Conservation (phyloP, 305 asterid genomes). For the Solanum hybrid region DNA sequence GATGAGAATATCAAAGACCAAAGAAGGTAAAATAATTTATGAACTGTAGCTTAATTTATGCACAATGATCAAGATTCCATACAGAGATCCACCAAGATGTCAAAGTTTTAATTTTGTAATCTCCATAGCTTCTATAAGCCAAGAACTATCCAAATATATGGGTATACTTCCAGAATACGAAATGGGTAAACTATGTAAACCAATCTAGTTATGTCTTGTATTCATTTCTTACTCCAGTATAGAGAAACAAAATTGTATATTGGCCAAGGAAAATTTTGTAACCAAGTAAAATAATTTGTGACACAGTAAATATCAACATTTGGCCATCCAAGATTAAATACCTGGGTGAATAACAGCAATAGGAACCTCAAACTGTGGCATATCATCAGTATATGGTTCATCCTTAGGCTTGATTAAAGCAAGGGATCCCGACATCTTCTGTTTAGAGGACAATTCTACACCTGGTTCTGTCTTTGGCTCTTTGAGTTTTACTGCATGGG, state of each 20-base stretch:
- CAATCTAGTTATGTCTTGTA: background rate
- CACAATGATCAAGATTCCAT: background rate
- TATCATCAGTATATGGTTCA: conserved; percentile 53
- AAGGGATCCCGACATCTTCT: conserved; percentile 20
- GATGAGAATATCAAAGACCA: background rate
- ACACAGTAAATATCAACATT: background rate
- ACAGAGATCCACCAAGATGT: background rate
- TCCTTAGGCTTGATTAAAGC: conserved; percentile 52
- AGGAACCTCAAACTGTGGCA: conserved; percentile 29
- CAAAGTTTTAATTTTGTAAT: background rate
- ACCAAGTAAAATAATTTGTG: background rate
- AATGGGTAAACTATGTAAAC: conserved; percentile 1
- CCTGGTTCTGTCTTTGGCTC: conserved; percentile 26
- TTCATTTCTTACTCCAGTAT: background rate
- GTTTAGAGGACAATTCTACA: conserved; percentile 12
- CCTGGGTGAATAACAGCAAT: conserved; percentile 48
- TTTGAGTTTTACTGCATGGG: conserved; percentile 20
- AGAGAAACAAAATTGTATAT: background rate
- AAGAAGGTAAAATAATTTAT: background rate
- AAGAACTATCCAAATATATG: background rate
- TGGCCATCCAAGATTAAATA: conserved; percentile 14
- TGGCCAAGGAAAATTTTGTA: background rate
- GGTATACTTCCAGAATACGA: background rate
- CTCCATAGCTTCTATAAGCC: background rate
- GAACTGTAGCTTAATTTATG: background rate